Evolutionary conservation across 129 eudicot species (phyloP), one percentile per base, ranked within the genome.

Genomic region (Lactuca sativa): DNA sequence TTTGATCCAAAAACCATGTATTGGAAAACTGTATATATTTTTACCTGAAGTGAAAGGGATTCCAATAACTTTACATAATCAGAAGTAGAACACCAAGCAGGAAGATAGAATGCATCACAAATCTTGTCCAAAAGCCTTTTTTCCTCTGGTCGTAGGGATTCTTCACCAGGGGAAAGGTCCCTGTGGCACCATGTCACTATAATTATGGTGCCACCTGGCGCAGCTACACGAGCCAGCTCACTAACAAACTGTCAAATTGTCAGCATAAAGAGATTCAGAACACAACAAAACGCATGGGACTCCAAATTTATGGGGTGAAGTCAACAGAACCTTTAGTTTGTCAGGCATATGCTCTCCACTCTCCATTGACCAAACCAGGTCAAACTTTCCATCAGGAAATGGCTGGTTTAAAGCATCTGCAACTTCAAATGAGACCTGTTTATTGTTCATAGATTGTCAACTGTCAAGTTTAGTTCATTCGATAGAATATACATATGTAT

Each of bases 321-420:
- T 56, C 37, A 36, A 36, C 4, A 38, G 53, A 74, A 93, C 98
- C 92, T 89, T 87, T 63, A 62, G 31, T 83, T 90, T 93, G 76
- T 93, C 90, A 9, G 98, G 98, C 98, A 93, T 90, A 77, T 93
- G 98, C 75, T 93, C 98, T 47, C 92, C 98, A 69, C 97, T 89
- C 88, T 89, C 98, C 95, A 93, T 93, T 64, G 98, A 89, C 98
- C 96, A 89, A 66, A 89, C 95, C 72, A 93, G 75, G 77, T 93
- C 97, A 75, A 93, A 93, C 74, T 87, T 76, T 8, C 92, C 95
- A 83, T 89, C 98, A 9, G 92, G 82, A 83, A 93, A 93, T 18
- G 98, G 98, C 56, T 86, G 97, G 60, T 87, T 84, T 43, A 93
- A 69, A 17, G 98, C 98, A 83, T 93, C 95, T 16, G 92, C 98